These are phyloP conservation scores for Odontarrhena argentea DNA, from an alignment of 345 rosid genomes.

Conservation along the genomic window DNA sequence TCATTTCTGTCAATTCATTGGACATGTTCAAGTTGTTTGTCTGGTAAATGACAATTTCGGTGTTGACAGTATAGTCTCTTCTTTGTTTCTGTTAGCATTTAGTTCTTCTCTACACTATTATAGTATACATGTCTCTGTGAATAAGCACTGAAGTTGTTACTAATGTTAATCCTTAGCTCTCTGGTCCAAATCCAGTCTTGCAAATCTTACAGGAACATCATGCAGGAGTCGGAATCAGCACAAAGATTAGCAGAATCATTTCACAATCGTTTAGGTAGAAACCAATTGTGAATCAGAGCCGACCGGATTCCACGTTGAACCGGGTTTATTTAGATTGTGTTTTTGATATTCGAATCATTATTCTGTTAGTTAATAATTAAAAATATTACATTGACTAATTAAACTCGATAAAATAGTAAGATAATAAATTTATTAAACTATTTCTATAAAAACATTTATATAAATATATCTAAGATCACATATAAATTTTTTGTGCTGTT, in stretches of 20 bases:
- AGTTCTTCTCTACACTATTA: neutral
- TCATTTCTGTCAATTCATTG: conserved; percentile 33
- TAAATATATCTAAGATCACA: no score
- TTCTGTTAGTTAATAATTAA: no score
- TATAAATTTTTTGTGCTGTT: no score
- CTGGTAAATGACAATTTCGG: conserved; percentile 24
- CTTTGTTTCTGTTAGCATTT: neutral
- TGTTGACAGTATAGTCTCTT: conserved; percentile 6
- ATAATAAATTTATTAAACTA: no score
- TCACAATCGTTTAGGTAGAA: neutral
- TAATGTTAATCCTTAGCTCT: neutral
- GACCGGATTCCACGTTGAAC: no score
- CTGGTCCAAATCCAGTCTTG: neutral
- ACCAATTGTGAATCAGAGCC: no score
- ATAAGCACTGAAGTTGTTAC: conserved; percentile 3
- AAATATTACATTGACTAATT: no score
- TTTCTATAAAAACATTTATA: no score
- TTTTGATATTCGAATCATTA: no score
- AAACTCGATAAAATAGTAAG: no score
- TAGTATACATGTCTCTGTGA: neutral
- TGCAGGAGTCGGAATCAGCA: neutral
- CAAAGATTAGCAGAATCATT: neutral
- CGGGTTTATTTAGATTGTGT: no score
- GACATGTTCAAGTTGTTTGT: conserved; percentile 37
- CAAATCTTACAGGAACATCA: neutral